phyloP scores from a whole-genome alignment of 257 asterid species.

The Cordia subcordata region DNA sequence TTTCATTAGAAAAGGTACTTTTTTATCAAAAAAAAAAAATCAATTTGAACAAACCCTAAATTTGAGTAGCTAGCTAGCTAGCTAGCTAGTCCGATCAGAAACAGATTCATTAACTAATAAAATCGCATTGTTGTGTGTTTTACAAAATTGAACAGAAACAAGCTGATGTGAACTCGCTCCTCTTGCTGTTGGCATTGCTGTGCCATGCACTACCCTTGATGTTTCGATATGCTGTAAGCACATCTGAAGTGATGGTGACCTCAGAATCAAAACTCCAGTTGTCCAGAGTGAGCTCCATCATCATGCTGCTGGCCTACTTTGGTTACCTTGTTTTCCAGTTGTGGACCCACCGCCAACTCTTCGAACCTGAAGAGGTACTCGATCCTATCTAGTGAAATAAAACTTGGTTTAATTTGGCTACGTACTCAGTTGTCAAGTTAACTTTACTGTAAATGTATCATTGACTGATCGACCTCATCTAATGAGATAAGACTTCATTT shows the following conservation, averaged over 20 bases:
- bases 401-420: too few species aligned
- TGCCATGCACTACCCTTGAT: conserved; percentile 67
- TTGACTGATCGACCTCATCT: too few species aligned
- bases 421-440: too few species aligned
- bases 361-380: conserved; percentile 60
- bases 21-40: too few species aligned
- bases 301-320: conserved; percentile 76
- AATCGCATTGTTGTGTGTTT: neutral
- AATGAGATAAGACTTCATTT: too few species aligned
- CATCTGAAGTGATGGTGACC: conserved; percentile 21
- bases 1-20: too few species aligned
- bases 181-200: conserved; percentile 62
- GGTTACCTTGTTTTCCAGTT: conserved; percentile 77
- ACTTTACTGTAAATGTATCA: too few species aligned
- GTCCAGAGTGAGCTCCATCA: conserved; percentile 67
- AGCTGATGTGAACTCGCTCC: conserved; percentile 71
- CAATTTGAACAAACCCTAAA: too few species aligned
- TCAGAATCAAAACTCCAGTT: conserved; percentile 35
- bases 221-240: conserved; percentile 34
- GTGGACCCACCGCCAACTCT: conserved; percentile 69
- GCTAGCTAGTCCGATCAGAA: too few species aligned
- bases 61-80: too few species aligned
- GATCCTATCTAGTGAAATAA: too few species aligned
- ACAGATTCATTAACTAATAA: neutral
- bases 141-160: conserved; percentile 48